phyloP scores from a whole-genome alignment of 2,329 filamentous ascomycete species.

The Fusarium gaditjirri region DNA sequence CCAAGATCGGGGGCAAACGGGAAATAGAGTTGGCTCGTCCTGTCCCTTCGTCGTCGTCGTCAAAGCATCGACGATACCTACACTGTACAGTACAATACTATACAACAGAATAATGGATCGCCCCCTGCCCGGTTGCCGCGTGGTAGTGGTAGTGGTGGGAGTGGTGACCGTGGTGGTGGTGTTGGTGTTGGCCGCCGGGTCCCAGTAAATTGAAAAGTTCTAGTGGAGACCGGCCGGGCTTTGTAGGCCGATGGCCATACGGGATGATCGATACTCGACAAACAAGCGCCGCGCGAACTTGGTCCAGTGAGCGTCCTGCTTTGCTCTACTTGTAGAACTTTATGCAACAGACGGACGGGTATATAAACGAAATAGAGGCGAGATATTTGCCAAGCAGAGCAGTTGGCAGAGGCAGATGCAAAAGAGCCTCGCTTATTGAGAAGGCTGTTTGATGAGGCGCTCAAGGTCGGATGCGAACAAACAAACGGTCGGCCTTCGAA shows the following conservation, averaged over 20 bases:
- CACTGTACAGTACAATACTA: slow-evolving; percentile 12
- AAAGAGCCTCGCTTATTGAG: slow-evolving; percentile 13
- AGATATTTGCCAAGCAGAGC: slow-evolving; percentile 4
- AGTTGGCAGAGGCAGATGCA: background rate
- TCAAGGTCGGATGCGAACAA: background rate
- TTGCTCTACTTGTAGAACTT: slow-evolving; percentile 14
- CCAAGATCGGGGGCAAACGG: slow-evolving; percentile 29
- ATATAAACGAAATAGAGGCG: slow-evolving; percentile 27
- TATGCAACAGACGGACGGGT: slow-evolving; percentile 23
- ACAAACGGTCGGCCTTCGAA: slow-evolving; percentile 2
- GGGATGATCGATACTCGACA: slow-evolving; percentile 40
- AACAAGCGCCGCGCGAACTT: slow-evolving; percentile 35
- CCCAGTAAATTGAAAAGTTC: slow-evolving; percentile 38
- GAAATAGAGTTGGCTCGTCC: slow-evolving; percentile 29
- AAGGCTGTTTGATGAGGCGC: background rate
- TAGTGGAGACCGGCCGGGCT: slow-evolving; percentile 39
- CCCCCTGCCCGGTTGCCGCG: slow-evolving; percentile 42
- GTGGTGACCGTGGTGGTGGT: slow-evolving; percentile 42
- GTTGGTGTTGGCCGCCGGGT: slow-evolving; percentile 31
- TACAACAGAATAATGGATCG: slow-evolving; percentile 20
- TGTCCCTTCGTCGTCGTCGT: slow-evolving; percentile 10
- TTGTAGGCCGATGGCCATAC: slow-evolving; percentile 37
- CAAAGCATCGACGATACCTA: slow-evolving; percentile 34
- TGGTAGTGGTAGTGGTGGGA: slow-evolving; percentile 41
- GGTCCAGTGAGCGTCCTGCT: slow-evolving; percentile 7